A percentile compares a stretch with the other conserved stretches of the same genome.
Conservation (phyloP, 208 protist species). For the Leishmania martiniquensis region DNA sequence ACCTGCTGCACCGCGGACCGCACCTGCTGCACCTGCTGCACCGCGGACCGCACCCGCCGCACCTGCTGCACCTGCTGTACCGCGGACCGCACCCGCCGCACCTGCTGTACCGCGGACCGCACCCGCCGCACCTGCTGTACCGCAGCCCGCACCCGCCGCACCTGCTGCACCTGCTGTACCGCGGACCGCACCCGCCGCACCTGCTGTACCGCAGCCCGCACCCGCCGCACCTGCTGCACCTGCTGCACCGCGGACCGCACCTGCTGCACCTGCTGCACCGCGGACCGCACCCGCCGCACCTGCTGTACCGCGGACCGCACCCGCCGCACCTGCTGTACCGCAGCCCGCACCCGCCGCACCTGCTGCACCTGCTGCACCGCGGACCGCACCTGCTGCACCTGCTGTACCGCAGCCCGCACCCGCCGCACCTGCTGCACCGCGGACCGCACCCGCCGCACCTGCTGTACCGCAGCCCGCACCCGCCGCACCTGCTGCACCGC, state of each 20-base stretch:
- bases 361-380: neutral
- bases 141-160: neutral
- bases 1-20: neutral
- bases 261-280: neutral
- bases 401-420: neutral
- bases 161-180: neutral
- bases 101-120: neutral
- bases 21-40: neutral
- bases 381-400: neutral
- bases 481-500: conserved; percentile 26
- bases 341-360: neutral
- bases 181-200: neutral
- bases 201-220: neutral
- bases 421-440: neutral
- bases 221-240: neutral
- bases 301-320: neutral
- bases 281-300: neutral
- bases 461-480: conserved; percentile 12
- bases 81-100: neutral
- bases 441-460: conserved; percentile 6
- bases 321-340: neutral
- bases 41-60: neutral
- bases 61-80: neutral
- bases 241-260: neutral
- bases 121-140: neutral